Conservation (phyloP, 78 protist species). For the Planoprotostelium fungivorum region DNA sequence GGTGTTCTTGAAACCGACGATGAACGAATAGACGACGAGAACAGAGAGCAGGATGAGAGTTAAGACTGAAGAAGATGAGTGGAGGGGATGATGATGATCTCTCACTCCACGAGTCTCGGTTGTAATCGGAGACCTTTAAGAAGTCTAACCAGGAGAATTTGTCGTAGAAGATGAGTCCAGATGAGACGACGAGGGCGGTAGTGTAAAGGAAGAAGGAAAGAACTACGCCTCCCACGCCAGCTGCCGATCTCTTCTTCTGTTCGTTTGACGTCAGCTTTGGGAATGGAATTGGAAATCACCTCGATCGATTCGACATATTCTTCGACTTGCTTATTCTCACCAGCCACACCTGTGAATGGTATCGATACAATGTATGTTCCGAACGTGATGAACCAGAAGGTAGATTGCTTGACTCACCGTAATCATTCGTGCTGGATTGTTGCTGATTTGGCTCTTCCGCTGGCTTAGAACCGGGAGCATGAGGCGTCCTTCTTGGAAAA, state of each 20-base stretch:
- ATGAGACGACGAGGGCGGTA: background rate
- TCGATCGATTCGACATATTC: background rate
- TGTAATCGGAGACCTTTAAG: background rate
- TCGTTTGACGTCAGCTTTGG: background rate
- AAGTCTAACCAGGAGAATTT: too few relatives aligned
- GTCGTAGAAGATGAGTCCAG: background rate
- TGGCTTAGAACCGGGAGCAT: background rate
- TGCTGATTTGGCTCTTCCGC: too few relatives aligned
- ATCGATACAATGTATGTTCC: too few relatives aligned
- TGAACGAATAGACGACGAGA: background rate
- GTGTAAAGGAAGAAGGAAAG: background rate
- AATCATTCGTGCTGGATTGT: too few relatives aligned
- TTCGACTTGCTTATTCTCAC: too few relatives aligned
- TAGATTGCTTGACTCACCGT: background rate
- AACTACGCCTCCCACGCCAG: background rate
- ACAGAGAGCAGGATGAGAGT: background rate
- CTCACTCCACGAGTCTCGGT: background rate
- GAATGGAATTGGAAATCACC: background rate
- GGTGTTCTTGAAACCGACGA: background rate
- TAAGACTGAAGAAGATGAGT: background rate
- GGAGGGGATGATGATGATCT: background rate
- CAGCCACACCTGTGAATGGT: too few relatives aligned
- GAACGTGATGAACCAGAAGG: background rate
- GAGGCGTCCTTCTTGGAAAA: background rate
- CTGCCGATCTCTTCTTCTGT: background rate